Evolutionary conservation across 1,284 basidiomycete species (phyloP).

Genomic region (Rhodotorula sp.): DNA sequence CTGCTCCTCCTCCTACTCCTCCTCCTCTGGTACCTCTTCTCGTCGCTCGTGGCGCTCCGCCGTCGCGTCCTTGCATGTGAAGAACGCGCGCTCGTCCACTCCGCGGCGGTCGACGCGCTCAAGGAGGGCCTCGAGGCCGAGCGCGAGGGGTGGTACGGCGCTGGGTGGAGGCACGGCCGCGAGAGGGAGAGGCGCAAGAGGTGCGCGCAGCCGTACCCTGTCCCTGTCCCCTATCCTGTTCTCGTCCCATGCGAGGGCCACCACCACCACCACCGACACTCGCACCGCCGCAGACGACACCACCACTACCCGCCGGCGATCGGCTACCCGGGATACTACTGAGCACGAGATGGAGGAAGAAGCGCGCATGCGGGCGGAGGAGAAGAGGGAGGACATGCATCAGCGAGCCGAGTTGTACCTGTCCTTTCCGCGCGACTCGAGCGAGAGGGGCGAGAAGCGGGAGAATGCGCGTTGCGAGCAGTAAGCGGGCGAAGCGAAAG

Average conservation of each 20-base stretch:
- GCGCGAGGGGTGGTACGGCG: constrained; percentile 1
- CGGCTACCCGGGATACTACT: not conserved
- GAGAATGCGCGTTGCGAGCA: too few relatives aligned
- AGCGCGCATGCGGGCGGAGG: too few relatives aligned
- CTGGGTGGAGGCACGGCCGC: constrained; percentile 2
- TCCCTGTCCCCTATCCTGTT: not conserved
- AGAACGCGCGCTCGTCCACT: not conserved
- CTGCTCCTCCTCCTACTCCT: not conserved
- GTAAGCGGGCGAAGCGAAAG: too few relatives aligned
- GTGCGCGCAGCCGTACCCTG: not conserved
- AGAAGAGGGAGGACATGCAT: too few relatives aligned
- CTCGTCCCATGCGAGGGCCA: not conserved
- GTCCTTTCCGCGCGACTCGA: too few relatives aligned
- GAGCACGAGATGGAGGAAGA: too few relatives aligned
- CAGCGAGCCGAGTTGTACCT: too few relatives aligned
- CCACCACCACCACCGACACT: not conserved
- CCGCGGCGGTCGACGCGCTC: constrained; percentile 2
- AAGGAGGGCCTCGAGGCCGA: not conserved
- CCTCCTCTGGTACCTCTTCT: not conserved
- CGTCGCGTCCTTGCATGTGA: constrained; percentile 7
- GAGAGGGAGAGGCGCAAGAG: not conserved
- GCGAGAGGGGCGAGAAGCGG: too few relatives aligned
- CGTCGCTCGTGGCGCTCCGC: not conserved
- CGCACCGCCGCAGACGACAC: not conserved
- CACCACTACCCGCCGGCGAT: not conserved